phyloP scores from a whole-genome alignment of 2,329 filamentous ascomycete genomes.

The Intubia oerlemansii region DNA sequence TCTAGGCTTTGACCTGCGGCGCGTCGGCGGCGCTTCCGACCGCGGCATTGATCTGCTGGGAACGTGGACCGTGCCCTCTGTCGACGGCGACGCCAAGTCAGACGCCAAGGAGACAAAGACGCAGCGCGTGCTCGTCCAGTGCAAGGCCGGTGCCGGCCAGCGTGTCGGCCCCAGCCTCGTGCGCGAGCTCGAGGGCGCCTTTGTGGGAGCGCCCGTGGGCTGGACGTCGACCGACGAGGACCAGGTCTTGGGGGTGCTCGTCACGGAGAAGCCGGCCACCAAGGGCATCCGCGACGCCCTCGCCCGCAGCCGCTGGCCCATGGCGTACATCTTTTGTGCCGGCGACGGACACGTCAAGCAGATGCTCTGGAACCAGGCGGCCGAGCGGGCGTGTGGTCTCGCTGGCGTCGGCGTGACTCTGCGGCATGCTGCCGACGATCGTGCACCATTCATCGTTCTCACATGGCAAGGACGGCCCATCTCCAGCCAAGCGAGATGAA shows the following conservation, averaged over 20 bases:
- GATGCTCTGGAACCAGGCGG: constrained; percentile 50
- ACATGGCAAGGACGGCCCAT: constrained; percentile 26
- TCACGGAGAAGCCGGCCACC: constrained; percentile 48
- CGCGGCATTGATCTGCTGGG: constrained; percentile 56
- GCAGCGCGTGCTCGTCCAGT: constrained; percentile 37
- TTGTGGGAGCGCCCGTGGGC: constrained; percentile 48
- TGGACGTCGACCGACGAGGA: constrained; percentile 27
- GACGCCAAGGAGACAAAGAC: constrained; percentile 10
- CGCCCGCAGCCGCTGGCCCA: constrained; percentile 41
- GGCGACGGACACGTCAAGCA: constrained; percentile 37
- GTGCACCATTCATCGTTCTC: constrained; percentile 22
- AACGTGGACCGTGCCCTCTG: constrained; percentile 37
- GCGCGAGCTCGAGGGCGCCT: constrained; percentile 63
- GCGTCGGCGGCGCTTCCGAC: constrained; percentile 46
- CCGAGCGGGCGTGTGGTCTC: constrained; percentile 41
- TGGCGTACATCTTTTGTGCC: constrained; percentile 48
- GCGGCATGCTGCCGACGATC: constrained; percentile 18
- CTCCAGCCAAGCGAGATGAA: not conserved
- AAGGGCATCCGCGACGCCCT: constrained; percentile 59
- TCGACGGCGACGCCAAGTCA: constrained; percentile 6
- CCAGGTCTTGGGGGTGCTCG: constrained; percentile 47
- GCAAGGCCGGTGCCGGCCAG: constrained; percentile 35
- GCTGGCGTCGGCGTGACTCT: constrained; percentile 29
- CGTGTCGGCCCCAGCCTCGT: constrained; percentile 35
- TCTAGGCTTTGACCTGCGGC: constrained; percentile 41